phyloP scores from a whole-genome alignment of 2,329 filamentous ascomycete species.

The Berkeleyomyces rouxiae region DNA sequence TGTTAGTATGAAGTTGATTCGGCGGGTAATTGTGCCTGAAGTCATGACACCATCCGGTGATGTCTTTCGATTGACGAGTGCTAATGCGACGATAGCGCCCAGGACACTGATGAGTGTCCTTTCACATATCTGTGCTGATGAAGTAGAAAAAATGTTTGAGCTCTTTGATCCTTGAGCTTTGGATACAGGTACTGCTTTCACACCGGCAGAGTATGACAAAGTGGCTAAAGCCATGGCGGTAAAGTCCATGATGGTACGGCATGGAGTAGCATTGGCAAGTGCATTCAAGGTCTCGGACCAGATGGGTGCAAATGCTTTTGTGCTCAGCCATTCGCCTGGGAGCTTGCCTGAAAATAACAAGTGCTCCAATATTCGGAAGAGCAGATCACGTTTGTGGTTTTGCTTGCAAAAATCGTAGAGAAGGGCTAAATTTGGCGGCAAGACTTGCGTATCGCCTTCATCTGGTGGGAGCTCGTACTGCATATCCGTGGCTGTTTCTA shows the following conservation, averaged over 20 bases:
- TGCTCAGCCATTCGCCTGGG: slow-evolving; percentile 13
- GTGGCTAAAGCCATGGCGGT: slow-evolving; percentile 7
- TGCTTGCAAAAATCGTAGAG: slow-evolving; percentile 11
- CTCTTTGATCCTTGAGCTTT: neutral
- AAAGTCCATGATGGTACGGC: slow-evolving; percentile 12
- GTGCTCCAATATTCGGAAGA: slow-evolving; percentile 11
- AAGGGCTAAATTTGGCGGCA: neutral
- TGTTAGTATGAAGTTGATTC: slow-evolving; percentile 6
- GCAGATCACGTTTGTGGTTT: slow-evolving; percentile 5
- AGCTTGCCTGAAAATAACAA: slow-evolving; percentile 8
- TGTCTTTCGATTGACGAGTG: slow-evolving; percentile 2
- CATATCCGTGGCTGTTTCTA: slow-evolving; percentile 1
- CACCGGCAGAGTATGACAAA: slow-evolving; percentile 1
- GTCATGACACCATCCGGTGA: neutral
- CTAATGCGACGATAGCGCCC: slow-evolving; percentile 4
- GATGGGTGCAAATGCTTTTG: slow-evolving; percentile 9
- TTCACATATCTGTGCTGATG: slow-evolving; percentile 4
- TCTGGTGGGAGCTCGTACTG: slow-evolving; percentile 4
- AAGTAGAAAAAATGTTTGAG: neutral
- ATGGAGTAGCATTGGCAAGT: neutral
- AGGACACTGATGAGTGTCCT: slow-evolving; percentile 10
- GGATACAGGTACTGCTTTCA: neutral
- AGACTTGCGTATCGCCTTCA: neutral
- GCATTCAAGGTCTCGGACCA: slow-evolving; percentile 11
- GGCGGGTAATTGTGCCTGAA: slow-evolving; percentile 3